Evolutionary conservation across 208 protist species (phyloP), one percentile per base, ranked within the genome.

Genomic region (Leishmania tarentolae): DNA sequence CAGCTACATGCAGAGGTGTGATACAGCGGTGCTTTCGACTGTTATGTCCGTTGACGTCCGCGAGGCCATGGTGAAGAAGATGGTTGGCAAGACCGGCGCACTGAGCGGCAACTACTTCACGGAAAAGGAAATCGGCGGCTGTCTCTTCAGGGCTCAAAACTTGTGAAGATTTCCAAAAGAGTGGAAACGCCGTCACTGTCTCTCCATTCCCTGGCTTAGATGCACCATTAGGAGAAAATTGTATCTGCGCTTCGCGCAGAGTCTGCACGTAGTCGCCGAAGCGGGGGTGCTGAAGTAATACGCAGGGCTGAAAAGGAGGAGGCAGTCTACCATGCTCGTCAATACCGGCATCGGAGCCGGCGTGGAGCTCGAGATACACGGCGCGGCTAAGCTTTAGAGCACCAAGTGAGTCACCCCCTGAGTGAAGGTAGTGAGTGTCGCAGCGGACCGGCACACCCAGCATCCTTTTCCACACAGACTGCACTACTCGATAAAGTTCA

Each of bases 341-440:
- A 52, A 94, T 91, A 15, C 76, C 83, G n/a, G 56, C 81, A 66
- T 91, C 88, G 50, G 52, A 72, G 35, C 84, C 82, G 52, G 74
- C 79, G 47, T 85, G 44, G 52, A 94, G 66, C n/a, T 40, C 40
- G 28, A 92, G 76, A 81, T 86, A 92, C 40, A 94, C 73, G 37
- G 81, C 84, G 13, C 88, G 84, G 31, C 81, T 90, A 24, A 92
- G 71, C 82, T 91, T 91, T 57, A 94, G 74, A 19, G 91, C 91
- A 17, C 87, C 91, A 46, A 94, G 86, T 3, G 91, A 94, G 87
- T 94, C 91, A 28, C 91, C 91, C 28, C 91, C 91, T 0, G 81
- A 66, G 74, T 88, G 84, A 59, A 90, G 82, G 79, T 89, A 94
- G 87, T 94, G 78, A n/a, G 91, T 90, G 61, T 74, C 52, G 24